Base-by-base conservation (phyloP, 495 filamentous ascomycete genomes). In the Beverwykella pulmonaria region DNA sequence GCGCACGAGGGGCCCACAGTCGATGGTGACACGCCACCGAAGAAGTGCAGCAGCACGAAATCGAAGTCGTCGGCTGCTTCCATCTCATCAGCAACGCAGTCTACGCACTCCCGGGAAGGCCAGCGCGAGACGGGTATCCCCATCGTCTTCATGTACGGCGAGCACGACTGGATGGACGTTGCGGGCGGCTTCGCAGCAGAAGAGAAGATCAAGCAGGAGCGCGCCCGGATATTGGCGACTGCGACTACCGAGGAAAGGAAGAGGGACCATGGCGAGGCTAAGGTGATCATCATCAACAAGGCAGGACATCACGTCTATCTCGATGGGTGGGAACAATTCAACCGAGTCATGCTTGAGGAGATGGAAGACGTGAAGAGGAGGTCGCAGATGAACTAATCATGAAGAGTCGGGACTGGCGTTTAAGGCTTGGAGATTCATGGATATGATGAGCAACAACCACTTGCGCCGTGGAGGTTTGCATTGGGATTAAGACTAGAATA, bases 161-260 rank as follows among this genome's bases (percentile, higher is more conserved):
- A 96, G 71, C 86, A 92, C 71, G 94, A 98, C 80, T 98, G 94
- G 94, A 98, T 98, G 94, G 95, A 98, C 70, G 86, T 93, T 14
- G 84, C 84, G 0, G 95, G 93, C 17, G 94, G 94, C 1, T 88
- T 84, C 64, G 92, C 90, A 0, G 87, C 93, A 0, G 84, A 89
- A 71, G 82, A 91, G 77, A 94, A 91, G 79, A 81, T 97, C 15
- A 86, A 88, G 64, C 84, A 90, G 65, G 86, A 88, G 65, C 84
- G 83, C 63, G 78, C 76, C 22, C 81, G 83, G 56, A 79, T 81
- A 0, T 74, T 95, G 29, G 72, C 78, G 17, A 74, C 82, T 53
- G 86, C 83, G 14, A 89, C 83, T 0, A 82, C 83, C 0, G 87
- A 91, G 68, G 90, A 96, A 75, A 86, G 82, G 77, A 71, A 78